Base-by-base conservation (phyloP, 1,139 yeast species). In the Taphrina communis region DNA sequence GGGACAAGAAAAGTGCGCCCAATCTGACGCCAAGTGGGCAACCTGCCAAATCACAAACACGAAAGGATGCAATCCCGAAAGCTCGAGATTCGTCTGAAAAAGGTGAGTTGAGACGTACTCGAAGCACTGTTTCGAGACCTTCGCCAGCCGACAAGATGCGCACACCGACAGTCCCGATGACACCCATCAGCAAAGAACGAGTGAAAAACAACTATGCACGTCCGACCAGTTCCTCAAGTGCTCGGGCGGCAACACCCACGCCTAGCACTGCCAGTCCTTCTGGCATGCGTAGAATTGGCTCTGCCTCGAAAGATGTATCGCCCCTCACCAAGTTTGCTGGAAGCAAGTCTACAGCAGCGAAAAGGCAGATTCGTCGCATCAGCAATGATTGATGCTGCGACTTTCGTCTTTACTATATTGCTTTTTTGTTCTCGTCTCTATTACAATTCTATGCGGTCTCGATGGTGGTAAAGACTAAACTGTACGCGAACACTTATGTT, bases 181-280 rank as follows among this genome's bases (percentile, higher is more conserved):
- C 53, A 21, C 53, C 53, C 21, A 35, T n/a, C 12, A 21, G 36
- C 36, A 53, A n/a, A 53, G 58, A 53, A 25, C 41, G 42, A 8
- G 25, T 38, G 19, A 12, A 36, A 12, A 53, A 53, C n/a, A 56
- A 56, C 17, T 56, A 39, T 41, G 50, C 50, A 21, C 38, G 50
- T 6, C 50, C 60, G 50, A 56, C 60, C 19, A 56, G 60, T 36
- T 38, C 60, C 17, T 56, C 60, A 19, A 56, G 60, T 39, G 46
- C 60, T 3, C 60, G 60, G 7, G 50, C 41, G 17, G 36, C 21
- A 14, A 56, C 36, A 1, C 14, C 36, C 6, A 17, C 60, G 7
- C 60, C 46, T 6, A 38, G 35, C 6, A 21, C 53, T 11, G 36
- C 36, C 35, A 50, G 53, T 21, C 53, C 53, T 8, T 21, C 36